These are phyloP conservation scores for Rhizomucor miehei DNA, from an alignment of 371 early-diverging fungal species.

Conservation along the genomic window DNA sequence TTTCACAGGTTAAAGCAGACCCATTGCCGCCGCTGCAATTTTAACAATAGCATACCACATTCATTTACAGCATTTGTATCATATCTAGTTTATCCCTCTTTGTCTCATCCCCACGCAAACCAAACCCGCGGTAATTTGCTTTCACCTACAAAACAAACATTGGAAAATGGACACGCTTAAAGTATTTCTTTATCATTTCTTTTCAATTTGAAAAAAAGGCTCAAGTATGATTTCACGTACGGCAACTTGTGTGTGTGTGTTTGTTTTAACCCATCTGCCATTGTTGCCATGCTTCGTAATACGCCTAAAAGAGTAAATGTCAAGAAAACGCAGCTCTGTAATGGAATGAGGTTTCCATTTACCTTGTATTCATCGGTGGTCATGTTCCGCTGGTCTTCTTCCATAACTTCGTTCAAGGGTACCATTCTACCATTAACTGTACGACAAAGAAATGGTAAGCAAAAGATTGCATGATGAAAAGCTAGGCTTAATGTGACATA, in stretches of 20 bases:
- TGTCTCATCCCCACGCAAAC: too few relatives aligned
- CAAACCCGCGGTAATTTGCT: too few relatives aligned
- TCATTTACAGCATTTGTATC: too few relatives aligned
- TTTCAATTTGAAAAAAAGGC: too few relatives aligned
- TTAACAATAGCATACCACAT: too few relatives aligned
- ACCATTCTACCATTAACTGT: conserved; percentile 50
- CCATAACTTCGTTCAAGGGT: conserved; percentile 52
- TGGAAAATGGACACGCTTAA: too few relatives aligned
- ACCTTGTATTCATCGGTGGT: conserved; percentile 60
- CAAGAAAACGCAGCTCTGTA: background rate
- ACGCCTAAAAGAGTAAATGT: conserved; percentile 24
- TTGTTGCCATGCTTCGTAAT: conserved; percentile 50
- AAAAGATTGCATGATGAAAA: background rate
- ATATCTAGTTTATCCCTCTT: too few relatives aligned
- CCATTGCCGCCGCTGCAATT: conserved; percentile 17
- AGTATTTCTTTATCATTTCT: too few relatives aligned
- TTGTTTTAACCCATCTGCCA: conserved; percentile 24
- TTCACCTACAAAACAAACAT: too few relatives aligned
- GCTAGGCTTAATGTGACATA: conserved; percentile 14
- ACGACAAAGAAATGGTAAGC: background rate
- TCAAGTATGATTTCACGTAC: too few relatives aligned
- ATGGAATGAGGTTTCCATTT: conserved; percentile 6
- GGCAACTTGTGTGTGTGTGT: too few relatives aligned
- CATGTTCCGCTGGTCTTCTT: conserved; percentile 58
- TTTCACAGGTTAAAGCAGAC: conserved; percentile 44